Percentiles rank a stretch among this genome's conserved stretches.
Evolutionary conservation across 208 protist species (phyloP).

Genomic region (Naegleria lovaniensis): DNA sequence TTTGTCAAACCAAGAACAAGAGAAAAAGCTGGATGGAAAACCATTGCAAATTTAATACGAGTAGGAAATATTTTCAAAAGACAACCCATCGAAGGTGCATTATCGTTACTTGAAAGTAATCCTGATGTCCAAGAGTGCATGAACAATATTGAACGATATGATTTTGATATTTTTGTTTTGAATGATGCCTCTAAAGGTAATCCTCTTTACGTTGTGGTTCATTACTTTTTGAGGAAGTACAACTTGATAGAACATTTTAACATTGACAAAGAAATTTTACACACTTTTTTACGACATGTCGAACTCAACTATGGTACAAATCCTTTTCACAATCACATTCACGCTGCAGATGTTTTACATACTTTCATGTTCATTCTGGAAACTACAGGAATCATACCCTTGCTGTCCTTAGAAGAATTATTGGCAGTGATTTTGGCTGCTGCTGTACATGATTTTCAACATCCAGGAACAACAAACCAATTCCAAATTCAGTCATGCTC

Average conservation of each 20-base stretch:
- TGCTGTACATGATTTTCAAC: slow-evolving; percentile 35
- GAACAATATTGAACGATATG: not conserved
- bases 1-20: not conserved
- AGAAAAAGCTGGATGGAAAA: not conserved
- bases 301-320: not conserved
- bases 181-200: not conserved
- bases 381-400: not conserved
- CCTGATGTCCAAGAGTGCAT: not conserved
- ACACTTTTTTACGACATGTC: not conserved
- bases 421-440: slow-evolving; percentile 32
- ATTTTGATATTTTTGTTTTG: slow-evolving; percentile 25
- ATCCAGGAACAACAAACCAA: slow-evolving; percentile 42
- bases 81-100: not conserved
- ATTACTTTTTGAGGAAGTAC: not conserved
- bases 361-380: not conserved
- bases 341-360: slow-evolving; percentile 24
- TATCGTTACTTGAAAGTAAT: not conserved
- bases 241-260: not conserved
- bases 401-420: not conserved
- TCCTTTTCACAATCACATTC: slow-evolving; percentile 15
- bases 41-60: not conserved
- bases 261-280: not conserved
- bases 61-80: not conserved
- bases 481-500: slow-evolving; percentile 29
- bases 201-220: not conserved